phyloP scores from a whole-genome alignment of 2,329 filamentous ascomycete species.

The Juglanconis sp. region DNA sequence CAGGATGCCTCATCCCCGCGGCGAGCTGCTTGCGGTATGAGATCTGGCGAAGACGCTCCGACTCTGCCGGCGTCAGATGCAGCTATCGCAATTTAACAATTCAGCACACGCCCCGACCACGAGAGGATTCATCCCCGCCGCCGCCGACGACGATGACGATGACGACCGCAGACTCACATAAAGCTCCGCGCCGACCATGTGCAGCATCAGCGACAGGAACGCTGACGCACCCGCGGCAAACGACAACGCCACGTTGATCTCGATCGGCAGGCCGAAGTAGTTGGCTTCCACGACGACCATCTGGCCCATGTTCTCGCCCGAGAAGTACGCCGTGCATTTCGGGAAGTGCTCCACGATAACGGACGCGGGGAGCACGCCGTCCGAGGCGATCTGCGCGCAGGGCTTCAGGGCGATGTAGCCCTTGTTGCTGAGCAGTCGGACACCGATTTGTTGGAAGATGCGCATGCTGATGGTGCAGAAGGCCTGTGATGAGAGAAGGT shows the following conservation, averaged over 20 bases:
- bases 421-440: constrained; percentile 33
- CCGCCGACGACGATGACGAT: not conserved
- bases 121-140: no score
- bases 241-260: constrained; percentile 41
- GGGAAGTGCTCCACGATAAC: constrained; percentile 38
- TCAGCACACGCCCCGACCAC: not conserved
- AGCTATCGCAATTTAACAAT: constrained; percentile 33
- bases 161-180: constrained; percentile 35
- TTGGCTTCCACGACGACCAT: constrained; percentile 32
- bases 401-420: constrained; percentile 29
- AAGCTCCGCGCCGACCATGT: constrained; percentile 46
- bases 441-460: constrained; percentile 42
- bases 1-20: constrained; percentile 48
- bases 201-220: constrained; percentile 52
- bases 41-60: constrained; percentile 50
- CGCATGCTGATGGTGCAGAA: constrained; percentile 51
- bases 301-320: constrained; percentile 24
- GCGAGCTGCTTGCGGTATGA: constrained; percentile 55
- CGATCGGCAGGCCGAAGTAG: constrained; percentile 26
- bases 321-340: constrained; percentile 38
- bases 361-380: constrained; percentile 30
- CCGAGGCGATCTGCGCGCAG: constrained; percentile 47
- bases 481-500: constrained; percentile 28
- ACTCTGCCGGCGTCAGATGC: constrained; percentile 50
- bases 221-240: constrained; percentile 48